A percentile compares a stretch with the other conserved stretches of the same genome.
These are phyloP conservation scores for Wallemia hederae DNA, from an alignment of 1,284 basidiomycete genomes.

Conservation along the genomic window DNA sequence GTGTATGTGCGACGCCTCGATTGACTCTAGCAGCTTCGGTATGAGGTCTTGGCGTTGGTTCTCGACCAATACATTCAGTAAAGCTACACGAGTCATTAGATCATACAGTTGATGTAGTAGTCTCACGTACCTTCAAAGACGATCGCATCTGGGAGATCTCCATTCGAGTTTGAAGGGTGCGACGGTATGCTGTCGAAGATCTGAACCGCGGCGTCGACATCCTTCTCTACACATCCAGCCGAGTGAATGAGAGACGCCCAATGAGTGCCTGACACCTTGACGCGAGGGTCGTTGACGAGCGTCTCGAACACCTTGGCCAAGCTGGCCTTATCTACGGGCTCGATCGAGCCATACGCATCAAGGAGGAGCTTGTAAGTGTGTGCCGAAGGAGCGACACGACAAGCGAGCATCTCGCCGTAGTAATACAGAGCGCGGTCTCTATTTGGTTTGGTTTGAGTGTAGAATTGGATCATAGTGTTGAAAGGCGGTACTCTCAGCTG, in stretches of 20 bases:
- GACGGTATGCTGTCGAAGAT: constrained; percentile 46
- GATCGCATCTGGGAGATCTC: constrained; percentile 42
- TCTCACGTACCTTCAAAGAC: constrained; percentile 31
- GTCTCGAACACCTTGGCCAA: constrained; percentile 45
- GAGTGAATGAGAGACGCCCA: constrained; percentile 79
- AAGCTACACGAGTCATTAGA: constrained; percentile 18
- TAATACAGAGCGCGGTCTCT: constrained; percentile 46
- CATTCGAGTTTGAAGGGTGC: constrained; percentile 18
- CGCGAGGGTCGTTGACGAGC: constrained; percentile 24
- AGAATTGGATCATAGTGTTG: constrained; percentile 78
- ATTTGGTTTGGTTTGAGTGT: constrained; percentile 63
- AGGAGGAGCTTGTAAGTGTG: constrained; percentile 90
- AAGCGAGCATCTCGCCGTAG: constrained; percentile 35
- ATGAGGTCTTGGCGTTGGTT: constrained; percentile 54
- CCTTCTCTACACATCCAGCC: constrained; percentile 48
- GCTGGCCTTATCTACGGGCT: constrained; percentile 42
- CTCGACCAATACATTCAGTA: constrained; percentile 62
- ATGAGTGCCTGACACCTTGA: constrained; percentile 51
- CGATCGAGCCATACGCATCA: constrained; percentile 63
- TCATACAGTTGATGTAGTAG: not conserved
- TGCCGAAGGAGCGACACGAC: constrained; percentile 39
- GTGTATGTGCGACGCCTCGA: constrained; percentile 35
- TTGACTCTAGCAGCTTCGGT: constrained; percentile 32
- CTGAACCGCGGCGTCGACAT: constrained; percentile 43
- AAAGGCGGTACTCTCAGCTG: constrained; percentile 63